Evolutionary conservation across 768 basidiomycete genomes (phyloP).

Genomic region (Russula olivacea): DNA sequence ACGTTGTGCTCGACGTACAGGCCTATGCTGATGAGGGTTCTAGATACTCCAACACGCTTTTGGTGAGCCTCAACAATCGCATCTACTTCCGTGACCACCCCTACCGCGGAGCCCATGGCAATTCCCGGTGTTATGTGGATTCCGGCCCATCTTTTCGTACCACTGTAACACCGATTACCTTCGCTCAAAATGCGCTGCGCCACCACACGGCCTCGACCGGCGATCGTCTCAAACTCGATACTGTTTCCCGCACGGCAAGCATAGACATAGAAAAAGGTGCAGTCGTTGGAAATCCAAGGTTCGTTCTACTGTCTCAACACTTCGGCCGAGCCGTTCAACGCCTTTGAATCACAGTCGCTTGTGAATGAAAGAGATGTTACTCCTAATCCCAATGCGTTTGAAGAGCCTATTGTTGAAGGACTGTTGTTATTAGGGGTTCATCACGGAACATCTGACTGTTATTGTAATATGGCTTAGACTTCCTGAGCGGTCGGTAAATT

Average conservation of each 20-base stretch:
- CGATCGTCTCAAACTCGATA: background rate
- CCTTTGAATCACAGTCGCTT: background rate
- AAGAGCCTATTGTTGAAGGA: background rate
- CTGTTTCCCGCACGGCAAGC: background rate
- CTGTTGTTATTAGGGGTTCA: background rate
- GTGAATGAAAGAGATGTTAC: background rate
- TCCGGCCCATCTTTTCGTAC: background rate
- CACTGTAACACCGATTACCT: background rate
- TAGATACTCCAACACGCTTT: constrained; percentile 28
- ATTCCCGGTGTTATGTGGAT: background rate
- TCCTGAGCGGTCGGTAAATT: background rate
- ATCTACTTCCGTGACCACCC: constrained; percentile 18
- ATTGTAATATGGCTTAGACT: background rate
- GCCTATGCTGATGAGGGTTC: background rate
- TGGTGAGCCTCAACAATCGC: constrained; percentile 28
- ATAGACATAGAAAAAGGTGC: background rate
- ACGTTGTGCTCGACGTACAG: background rate
- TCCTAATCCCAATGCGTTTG: background rate
- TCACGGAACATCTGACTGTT: background rate
- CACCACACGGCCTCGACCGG: background rate
- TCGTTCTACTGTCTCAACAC: background rate
- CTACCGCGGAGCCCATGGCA: too few species aligned
- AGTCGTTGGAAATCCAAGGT: background rate
- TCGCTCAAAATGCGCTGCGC: background rate
- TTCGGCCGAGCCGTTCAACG: background rate